Conservation (phyloP, 2,329 filamentous ascomycete genomes). For the Hyphodiscus sp. region DNA sequence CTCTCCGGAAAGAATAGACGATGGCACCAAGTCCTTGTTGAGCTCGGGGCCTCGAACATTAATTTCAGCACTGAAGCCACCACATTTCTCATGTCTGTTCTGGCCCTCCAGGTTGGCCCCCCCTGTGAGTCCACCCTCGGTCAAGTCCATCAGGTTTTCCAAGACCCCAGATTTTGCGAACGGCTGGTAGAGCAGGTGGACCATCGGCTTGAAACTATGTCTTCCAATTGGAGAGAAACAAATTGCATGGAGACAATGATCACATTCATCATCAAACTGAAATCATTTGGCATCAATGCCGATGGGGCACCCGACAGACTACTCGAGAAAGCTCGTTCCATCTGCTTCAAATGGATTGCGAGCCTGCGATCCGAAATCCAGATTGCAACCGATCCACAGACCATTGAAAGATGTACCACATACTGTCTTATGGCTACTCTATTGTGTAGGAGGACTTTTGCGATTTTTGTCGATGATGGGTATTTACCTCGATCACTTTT, state of each 20-base stretch:
- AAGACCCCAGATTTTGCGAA: slow-evolving; percentile 42
- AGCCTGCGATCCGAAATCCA: slow-evolving; percentile 40
- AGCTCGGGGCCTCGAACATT: slow-evolving; percentile 46
- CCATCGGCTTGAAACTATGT: slow-evolving; percentile 39
- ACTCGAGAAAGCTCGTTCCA: slow-evolving; percentile 36
- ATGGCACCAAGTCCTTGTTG: slow-evolving; percentile 42
- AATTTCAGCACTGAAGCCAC: slow-evolving; percentile 53
- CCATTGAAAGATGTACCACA: slow-evolving; percentile 32
- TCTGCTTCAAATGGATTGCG: slow-evolving; percentile 44
- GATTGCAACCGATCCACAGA: slow-evolving; percentile 32
- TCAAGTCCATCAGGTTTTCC: slow-evolving; percentile 42
- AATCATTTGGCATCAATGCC: too few relatives aligned
- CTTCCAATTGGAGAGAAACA: slow-evolving; percentile 51
- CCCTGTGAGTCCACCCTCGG: slow-evolving; percentile 31
- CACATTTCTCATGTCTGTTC: slow-evolving; percentile 41
- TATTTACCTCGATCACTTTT: slow-evolving; percentile 14
- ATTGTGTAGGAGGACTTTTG: slow-evolving; percentile 46
- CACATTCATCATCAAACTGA: slow-evolving; percentile 39
- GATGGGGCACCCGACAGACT: slow-evolving; percentile 21
- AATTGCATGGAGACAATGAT: slow-evolving; percentile 53
- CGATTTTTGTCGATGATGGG: slow-evolving; percentile 4
- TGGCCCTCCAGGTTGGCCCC: slow-evolving; percentile 52
- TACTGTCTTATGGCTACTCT: slow-evolving; percentile 50
- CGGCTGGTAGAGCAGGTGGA: slow-evolving; percentile 42
- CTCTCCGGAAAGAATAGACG: slow-evolving; percentile 37